Evolutionary conservation across 257 asterid genomes (phyloP), one percentile per base, ranked within the genome.

Genomic region (Agastache rugosa): DNA sequence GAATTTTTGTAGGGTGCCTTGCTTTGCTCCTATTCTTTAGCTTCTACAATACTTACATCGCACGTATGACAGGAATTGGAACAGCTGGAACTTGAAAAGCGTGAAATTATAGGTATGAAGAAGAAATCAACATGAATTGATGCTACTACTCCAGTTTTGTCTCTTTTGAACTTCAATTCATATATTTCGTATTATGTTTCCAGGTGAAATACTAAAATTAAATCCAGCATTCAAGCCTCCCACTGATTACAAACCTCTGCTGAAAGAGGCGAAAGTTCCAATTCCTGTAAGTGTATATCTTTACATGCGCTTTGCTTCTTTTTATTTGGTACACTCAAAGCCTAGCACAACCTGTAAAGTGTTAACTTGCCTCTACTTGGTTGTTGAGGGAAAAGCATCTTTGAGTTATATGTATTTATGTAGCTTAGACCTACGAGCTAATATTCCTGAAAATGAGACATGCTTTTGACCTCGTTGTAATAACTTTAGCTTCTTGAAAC

Each of bases 211-310:
- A 67, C 81, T 94, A 51, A 86, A 84, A 84, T 81, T 92, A 67
- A 90, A 90, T 83, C 95, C 97, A 29, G 75, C 89, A 73, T 94
- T 86, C 77, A 94, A 88, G 83, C 85, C 89, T 66, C 96, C 97
- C 64, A 81, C 90, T 63, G 92, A 89, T 79, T 91, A 91, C 85
- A 90, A 83, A 81, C 97, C 97, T 85, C 64, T 90, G 75, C 81
- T 81, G 69, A 90, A 90, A 83, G 98, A 90, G 85, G 96, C 86
- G 12, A 88, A 86, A 74, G 87, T 91, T 73, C 85, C 95, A 45
- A 82, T 88, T 77, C 98, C 96, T 63, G 98, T 90, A 76, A 94
- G 98, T 88, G 69, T 71, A 77, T 42, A 50, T 68, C 53, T 74
- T 56, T 51, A 31, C 59, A 31, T 65, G 50, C 71, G 50, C 71